A percentile compares a stretch with the other conserved stretches of the same genome.
Evolutionary conservation across 1,284 basidiomycete genomes (phyloP).

Genomic region (Sanghuangporus sanghuang): DNA sequence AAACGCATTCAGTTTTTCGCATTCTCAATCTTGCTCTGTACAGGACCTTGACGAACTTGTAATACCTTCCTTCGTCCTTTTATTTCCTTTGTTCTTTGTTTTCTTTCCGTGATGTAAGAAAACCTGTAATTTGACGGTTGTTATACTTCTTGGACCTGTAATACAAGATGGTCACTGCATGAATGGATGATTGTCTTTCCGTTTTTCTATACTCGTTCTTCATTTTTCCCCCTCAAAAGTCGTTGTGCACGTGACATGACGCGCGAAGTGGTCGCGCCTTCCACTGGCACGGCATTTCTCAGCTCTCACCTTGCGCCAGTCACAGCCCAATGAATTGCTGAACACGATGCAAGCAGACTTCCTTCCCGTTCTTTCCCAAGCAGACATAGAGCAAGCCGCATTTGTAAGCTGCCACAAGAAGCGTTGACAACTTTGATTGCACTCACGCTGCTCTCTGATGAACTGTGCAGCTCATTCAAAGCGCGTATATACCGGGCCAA

Average conservation of each 20-base stretch:
- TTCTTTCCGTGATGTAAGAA: neutral
- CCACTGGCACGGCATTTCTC: neutral
- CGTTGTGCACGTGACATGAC: neutral
- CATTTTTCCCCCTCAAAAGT: neutral
- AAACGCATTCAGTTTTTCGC: neutral
- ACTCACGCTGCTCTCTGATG: neutral
- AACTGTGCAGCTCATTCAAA: slow-evolving; percentile 47
- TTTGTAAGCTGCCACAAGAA: slow-evolving; percentile 32
- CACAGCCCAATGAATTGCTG: neutral
- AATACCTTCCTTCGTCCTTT: neutral
- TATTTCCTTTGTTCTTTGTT: neutral
- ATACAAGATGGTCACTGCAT: neutral
- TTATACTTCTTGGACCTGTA: neutral
- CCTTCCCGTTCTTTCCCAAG: slow-evolving; percentile 38
- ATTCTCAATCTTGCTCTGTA: neutral
- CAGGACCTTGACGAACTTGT: neutral
- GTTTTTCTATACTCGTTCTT: neutral
- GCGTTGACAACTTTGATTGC: slow-evolving; percentile 9
- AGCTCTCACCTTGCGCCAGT: neutral
- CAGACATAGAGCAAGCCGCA: slow-evolving; percentile 43
- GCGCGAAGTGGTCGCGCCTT: neutral
- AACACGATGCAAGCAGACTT: neutral
- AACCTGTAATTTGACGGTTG: neutral
- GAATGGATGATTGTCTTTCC: neutral
- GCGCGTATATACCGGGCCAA: slow-evolving; percentile 51